These are phyloP conservation scores for Basidiobolus meristosporus DNA, from an alignment of 371 early-diverging fungal species.

Conservation along the genomic window DNA sequence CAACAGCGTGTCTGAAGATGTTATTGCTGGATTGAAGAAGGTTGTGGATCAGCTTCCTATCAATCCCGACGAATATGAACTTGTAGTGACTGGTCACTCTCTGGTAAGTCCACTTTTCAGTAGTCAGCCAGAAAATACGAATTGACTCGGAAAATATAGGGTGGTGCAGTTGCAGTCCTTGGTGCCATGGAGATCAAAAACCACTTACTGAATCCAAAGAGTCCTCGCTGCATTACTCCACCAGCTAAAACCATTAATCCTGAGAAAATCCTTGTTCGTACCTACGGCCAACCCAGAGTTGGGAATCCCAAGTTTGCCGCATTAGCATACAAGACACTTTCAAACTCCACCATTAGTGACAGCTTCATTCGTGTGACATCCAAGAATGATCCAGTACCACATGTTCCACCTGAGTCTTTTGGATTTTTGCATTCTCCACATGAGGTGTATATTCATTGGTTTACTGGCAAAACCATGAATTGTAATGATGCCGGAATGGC, in stretches of 20 bases:
- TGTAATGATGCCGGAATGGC: too few relatives aligned
- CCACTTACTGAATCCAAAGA: too few relatives aligned
- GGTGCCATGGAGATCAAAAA: background rate
- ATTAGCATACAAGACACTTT: background rate
- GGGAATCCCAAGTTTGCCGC: constrained; percentile 2
- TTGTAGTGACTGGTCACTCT: too few relatives aligned
- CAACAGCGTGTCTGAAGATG: background rate
- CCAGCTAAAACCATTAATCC: background rate
- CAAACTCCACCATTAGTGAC: too few relatives aligned
- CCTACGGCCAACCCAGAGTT: constrained; percentile 2
- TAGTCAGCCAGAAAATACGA: too few relatives aligned
- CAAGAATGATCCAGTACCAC: background rate
- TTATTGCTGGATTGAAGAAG: background rate
- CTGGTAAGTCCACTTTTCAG: too few relatives aligned
- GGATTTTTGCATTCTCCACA: too few relatives aligned
- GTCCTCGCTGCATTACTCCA: too few relatives aligned
- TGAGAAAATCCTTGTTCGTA: background rate
- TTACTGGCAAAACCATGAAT: too few relatives aligned
- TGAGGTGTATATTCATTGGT: too few relatives aligned
- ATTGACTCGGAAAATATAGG: background rate
- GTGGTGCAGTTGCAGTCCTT: constrained; percentile 1
- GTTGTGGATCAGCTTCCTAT: background rate
- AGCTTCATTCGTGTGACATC: too few relatives aligned
- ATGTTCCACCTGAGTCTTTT: background rate
- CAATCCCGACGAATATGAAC: too few relatives aligned